Evolutionary conservation across 352 stramenopile species (phyloP).

Genomic region (Pythium dissimile): DNA sequence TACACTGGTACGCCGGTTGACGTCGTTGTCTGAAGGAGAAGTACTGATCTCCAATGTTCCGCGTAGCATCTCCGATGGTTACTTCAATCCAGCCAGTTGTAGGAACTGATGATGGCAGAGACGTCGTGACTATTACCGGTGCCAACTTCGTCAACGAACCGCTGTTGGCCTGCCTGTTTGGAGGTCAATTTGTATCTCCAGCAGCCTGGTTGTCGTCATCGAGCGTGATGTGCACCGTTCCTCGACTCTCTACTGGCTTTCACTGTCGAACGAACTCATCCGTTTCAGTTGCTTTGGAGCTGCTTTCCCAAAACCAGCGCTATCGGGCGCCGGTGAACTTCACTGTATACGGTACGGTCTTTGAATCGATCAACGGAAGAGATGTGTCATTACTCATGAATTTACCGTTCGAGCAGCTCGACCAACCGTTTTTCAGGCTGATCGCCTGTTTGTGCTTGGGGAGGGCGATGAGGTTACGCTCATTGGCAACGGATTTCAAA

Average conservation of each 20-base stretch:
- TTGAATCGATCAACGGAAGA: too few relatives aligned
- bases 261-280: neutral
- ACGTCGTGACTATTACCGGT: constrained; percentile 14
- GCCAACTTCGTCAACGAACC: constrained; percentile 15
- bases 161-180: constrained; percentile 3
- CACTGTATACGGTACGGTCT: constrained; percentile 10
- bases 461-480: constrained; percentile 25
- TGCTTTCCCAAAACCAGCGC: neutral
- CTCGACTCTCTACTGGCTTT: neutral
- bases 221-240: constrained; percentile 8
- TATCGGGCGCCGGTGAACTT: constrained; percentile 7
- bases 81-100: constrained; percentile 2
- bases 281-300: neutral
- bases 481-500: constrained; percentile 33
- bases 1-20: constrained; percentile 40
- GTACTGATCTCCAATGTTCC: neutral
- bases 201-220: constrained; percentile 6
- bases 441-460: constrained; percentile 2
- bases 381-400: too few relatives aligned
- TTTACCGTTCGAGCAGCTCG: neutral
- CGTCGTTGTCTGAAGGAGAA: neutral
- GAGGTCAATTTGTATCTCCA: neutral
- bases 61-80: constrained; percentile 38
- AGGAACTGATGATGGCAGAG: constrained; percentile 3
- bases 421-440: neutral